A percentile compares a stretch with the other conserved stretches of the same genome.
phyloP scores from a whole-genome alignment of 768 basidiomycete genomes.

The Amanita jacksonii region DNA sequence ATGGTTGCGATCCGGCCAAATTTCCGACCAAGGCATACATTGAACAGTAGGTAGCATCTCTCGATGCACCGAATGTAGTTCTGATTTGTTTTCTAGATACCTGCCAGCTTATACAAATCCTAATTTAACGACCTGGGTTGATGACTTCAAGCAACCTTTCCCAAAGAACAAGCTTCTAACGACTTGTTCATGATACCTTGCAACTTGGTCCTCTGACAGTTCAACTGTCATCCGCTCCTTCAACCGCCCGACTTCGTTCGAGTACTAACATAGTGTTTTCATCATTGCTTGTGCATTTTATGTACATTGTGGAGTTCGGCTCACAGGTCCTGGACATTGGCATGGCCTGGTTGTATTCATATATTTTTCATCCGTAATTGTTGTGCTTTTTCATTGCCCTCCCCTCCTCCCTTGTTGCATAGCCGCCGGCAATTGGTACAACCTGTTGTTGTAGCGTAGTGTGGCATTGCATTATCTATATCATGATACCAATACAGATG shows the following conservation, averaged over 20 bases:
- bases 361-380: background rate
- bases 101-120: slow-evolving; percentile 74
- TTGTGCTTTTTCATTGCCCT: background rate
- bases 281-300: slow-evolving; percentile 5
- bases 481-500: slow-evolving; percentile 5
- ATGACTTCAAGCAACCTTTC: slow-evolving; percentile 52
- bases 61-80: background rate
- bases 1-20: slow-evolving; percentile 75
- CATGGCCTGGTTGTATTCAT: slow-evolving; percentile 4
- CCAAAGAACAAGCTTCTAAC: slow-evolving; percentile 60
- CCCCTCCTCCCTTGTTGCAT: background rate
- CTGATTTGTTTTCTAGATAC: slow-evolving; percentile 23
- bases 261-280: background rate
- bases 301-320: background rate
- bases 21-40: slow-evolving; percentile 84
- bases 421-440: background rate
- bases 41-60: slow-evolving; percentile 36
- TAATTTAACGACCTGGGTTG: slow-evolving; percentile 69
- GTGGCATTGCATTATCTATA: background rate
- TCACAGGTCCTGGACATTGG: background rate
- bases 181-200: slow-evolving; percentile 35
- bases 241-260: background rate
- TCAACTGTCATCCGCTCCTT: slow-evolving; percentile 7
- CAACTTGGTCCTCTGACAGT: background rate
- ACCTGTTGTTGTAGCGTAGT: background rate